Base-by-base conservation (phyloP, 2,329 filamentous ascomycete genomes). In the Hypoxylon sp. region DNA sequence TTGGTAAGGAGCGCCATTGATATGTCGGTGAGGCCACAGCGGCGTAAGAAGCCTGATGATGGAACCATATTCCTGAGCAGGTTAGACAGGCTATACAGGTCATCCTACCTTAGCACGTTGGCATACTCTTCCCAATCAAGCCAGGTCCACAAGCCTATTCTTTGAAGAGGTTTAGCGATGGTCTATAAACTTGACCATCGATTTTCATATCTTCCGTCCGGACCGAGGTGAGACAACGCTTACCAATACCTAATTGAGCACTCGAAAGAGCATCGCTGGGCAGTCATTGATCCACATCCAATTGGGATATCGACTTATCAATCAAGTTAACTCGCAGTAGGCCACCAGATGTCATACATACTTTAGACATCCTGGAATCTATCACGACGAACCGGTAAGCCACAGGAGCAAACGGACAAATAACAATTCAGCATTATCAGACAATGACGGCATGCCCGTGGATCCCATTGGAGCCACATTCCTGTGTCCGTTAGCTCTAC, bases 1-100 rank as follows among this genome's bases (percentile, higher is more conserved):
- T 20, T 25, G 10, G 10, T 30, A 20, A 35, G 55, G 53, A 25
- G 54, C 59, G 40, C 44, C 50, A 61, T 66, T 50, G 27, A 65
- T 60, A 63, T 71, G 65, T 71, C 68, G 62, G 65, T 68, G 65
- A 71, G 59, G 53, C 30, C 58, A 65, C 30, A 56, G 30, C n/a
- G 40, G 4, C 31, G 35, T 54, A 27, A 42, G 27, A 56, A 53
- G 51, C 67, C 62, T 69, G 65, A 69, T 62, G 50, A 63, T 71
- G 59, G 17, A 66, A 55, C 55, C 65, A 64, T 68, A 59, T 66
- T 56, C 56, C 46, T 53, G 35, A 61, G 35, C 48, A 42, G 11
- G n/a, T 37, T 25, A 37, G 20, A 7, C 14, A 44, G 49, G 37
- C 20, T 6, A 10, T 11, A 50, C 22, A 40, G 20, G 22, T 49